A percentile compares a stretch with the other conserved stretches of the same genome.
Conservation (phyloP, 768 basidiomycete genomes). For the Dentipellis fragilis region DNA sequence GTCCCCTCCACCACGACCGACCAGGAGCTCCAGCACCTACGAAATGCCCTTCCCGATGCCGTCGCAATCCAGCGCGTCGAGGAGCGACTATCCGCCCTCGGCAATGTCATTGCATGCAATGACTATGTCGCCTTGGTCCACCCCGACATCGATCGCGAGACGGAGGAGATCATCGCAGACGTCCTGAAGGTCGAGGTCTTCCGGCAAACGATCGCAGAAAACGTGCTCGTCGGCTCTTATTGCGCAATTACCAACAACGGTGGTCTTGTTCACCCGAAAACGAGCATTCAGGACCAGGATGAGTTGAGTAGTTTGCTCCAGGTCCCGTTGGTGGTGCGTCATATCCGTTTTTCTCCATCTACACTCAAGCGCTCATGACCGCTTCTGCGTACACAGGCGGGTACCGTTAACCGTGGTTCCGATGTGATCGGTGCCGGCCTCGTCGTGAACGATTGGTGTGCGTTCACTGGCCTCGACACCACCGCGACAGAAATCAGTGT, state of each 20-base stretch:
- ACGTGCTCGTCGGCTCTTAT: conserved; percentile 94
- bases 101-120: conserved; percentile 97
- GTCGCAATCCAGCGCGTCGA: conserved; percentile 94
- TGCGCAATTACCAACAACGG: conserved; percentile 95
- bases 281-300: conserved; percentile 94
- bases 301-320: conserved; percentile 91
- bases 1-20: conserved; percentile 94
- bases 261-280: conserved; percentile 95
- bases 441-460: conserved; percentile 99
- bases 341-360: not conserved
- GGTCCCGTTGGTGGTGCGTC: conserved; percentile 84
- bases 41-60: conserved; percentile 88
- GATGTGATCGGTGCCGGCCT: conserved; percentile 96
- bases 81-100: conserved; percentile 92
- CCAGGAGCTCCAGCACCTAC: conserved; percentile 95
- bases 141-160: conserved; percentile 95
- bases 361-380: conserved; percentile 3
- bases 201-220: conserved; percentile 92
- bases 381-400: conserved; percentile 48
- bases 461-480: conserved; percentile 97
- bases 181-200: conserved; percentile 99
- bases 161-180: conserved; percentile 99
- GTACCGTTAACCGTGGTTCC: conserved; percentile 96
- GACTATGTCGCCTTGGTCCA: conserved; percentile 99
- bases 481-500: conserved; percentile 99